Conservation (phyloP, 768 basidiomycete species). For the Boletus vermiculosoides region DNA sequence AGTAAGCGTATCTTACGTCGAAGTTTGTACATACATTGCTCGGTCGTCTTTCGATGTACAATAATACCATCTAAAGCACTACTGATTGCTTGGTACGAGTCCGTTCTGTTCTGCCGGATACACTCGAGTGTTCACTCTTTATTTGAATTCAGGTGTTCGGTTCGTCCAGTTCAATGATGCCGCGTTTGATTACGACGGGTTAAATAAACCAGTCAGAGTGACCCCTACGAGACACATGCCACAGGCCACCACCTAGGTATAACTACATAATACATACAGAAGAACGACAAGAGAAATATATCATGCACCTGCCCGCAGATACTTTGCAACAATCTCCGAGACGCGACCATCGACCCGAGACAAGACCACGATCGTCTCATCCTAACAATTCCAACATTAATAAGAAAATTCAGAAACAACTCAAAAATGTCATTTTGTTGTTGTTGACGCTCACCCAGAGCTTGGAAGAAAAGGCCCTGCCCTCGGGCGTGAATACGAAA, state of each 20-base stretch:
- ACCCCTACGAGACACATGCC: neutral
- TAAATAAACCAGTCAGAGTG: neutral
- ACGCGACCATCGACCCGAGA: slow-evolving; percentile 17
- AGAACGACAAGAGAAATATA: neutral
- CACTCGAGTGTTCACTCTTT: neutral
- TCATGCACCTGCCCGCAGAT: slow-evolving; percentile 1
- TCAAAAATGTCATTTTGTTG: no score
- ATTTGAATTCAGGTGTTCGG: neutral
- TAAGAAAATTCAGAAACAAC: neutral
- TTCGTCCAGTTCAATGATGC: neutral
- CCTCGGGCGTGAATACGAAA: slow-evolving; percentile 28
- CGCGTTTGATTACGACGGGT: no score
- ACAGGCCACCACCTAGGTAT: no score
- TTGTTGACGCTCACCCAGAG: slow-evolving; percentile 29
- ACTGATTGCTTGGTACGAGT: neutral
- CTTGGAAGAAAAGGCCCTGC: slow-evolving; percentile 23
- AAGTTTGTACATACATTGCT: slow-evolving; percentile 3
- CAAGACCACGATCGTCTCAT: slow-evolving; percentile 17
- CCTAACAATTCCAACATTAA: neutral
- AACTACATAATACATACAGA: no score
- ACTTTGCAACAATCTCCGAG: slow-evolving; percentile 13
- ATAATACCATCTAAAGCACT: slow-evolving; percentile 9
- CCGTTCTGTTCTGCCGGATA: neutral
- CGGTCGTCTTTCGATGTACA: slow-evolving; percentile 13
- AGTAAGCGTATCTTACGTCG: slow-evolving; percentile 2